Conservation (phyloP, 2,329 filamentous ascomycete species). For the Aspergillus sp. region DNA sequence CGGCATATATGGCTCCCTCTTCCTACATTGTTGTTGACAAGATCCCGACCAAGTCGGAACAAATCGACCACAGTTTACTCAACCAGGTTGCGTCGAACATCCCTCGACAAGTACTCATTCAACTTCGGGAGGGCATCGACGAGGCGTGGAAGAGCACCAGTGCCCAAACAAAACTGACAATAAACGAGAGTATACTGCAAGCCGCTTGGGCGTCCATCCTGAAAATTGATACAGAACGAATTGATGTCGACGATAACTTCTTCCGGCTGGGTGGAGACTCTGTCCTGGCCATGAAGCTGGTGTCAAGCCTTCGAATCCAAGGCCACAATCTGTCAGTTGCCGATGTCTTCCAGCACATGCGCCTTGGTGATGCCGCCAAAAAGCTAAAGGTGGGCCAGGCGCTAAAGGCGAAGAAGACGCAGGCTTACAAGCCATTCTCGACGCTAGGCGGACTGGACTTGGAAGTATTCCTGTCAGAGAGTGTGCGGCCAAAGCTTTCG, state of each 20-base stretch:
- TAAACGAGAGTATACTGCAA: conserved; percentile 41
- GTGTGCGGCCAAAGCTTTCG: conserved; percentile 55
- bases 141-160: conserved; percentile 41
- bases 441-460: conserved; percentile 47
- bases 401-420: conserved; percentile 19
- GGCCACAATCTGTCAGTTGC: conserved; percentile 53
- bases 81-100: conserved; percentile 36
- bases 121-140: conserved; percentile 27
- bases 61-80: conserved; percentile 38
- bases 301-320: conserved; percentile 49
- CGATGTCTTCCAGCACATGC: conserved; percentile 54
- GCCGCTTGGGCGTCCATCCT: conserved; percentile 37
- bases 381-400: conserved; percentile 48
- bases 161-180: conserved; percentile 37
- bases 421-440: conserved; percentile 55
- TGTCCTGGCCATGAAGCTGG: conserved; percentile 62
- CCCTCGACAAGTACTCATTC: conserved; percentile 19
- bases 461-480: conserved; percentile 49
- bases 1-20: conserved; percentile 52
- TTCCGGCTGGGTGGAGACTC: conserved; percentile 66
- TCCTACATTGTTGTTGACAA: conserved; percentile 49
- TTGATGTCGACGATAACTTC: conserved; percentile 62
- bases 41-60: conserved; percentile 34
- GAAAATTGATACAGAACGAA: conserved; percentile 40
- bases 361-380: conserved; percentile 58